Percentiles rank a stretch among this genome's conserved stretches.
These are phyloP conservation scores for Penicillium herquei DNA, from an alignment of 495 filamentous ascomycete genomes.

Conservation along the genomic window DNA sequence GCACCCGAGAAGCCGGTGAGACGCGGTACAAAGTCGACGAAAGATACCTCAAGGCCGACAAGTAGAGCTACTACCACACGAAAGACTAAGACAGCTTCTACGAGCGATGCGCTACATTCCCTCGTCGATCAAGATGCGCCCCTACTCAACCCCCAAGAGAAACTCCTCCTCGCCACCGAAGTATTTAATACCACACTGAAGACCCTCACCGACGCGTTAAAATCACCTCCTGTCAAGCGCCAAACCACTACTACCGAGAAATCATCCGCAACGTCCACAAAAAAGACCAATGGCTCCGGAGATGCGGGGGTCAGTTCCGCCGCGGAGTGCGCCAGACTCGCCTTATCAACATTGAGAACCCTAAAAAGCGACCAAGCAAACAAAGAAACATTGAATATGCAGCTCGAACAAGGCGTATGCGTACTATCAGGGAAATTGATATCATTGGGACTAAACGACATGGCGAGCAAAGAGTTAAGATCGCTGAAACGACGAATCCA, in stretches of 20 bases:
- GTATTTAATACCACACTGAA: slow-evolving; percentile 77
- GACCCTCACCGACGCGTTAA: slow-evolving; percentile 69
- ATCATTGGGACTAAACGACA: slow-evolving; percentile 66
- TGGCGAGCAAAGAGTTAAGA: slow-evolving; percentile 75
- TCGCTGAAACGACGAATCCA: slow-evolving; percentile 63
- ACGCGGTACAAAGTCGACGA: slow-evolving; percentile 25
- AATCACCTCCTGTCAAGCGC: slow-evolving; percentile 29
- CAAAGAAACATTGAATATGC: slow-evolving; percentile 57
- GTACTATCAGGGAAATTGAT: slow-evolving; percentile 72
- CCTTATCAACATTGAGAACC: slow-evolving; percentile 67
- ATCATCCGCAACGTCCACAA: slow-evolving; percentile 45
- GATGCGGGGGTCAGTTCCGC: slow-evolving; percentile 34
- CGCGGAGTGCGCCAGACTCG: slow-evolving; percentile 74
- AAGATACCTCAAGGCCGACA: slow-evolving; percentile 17
- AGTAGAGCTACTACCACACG: slow-evolving; percentile 36
- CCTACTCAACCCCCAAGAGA: slow-evolving; percentile 57
- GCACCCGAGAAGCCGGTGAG: slow-evolving; percentile 24
- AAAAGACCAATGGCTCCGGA: slow-evolving; percentile 20
- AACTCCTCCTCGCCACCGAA: slow-evolving; percentile 72
- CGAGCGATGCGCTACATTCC: slow-evolving; percentile 26
- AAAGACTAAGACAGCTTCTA: slow-evolving; percentile 33
- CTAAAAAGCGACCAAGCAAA: slow-evolving; percentile 54
- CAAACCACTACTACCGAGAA: slow-evolving; percentile 33
- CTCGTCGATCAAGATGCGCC: slow-evolving; percentile 35
- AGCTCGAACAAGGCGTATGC: slow-evolving; percentile 82